These are phyloP conservation scores for Fraxinus nigra DNA, from an alignment of 305 asterid genomes.

Conservation along the genomic window DNA sequence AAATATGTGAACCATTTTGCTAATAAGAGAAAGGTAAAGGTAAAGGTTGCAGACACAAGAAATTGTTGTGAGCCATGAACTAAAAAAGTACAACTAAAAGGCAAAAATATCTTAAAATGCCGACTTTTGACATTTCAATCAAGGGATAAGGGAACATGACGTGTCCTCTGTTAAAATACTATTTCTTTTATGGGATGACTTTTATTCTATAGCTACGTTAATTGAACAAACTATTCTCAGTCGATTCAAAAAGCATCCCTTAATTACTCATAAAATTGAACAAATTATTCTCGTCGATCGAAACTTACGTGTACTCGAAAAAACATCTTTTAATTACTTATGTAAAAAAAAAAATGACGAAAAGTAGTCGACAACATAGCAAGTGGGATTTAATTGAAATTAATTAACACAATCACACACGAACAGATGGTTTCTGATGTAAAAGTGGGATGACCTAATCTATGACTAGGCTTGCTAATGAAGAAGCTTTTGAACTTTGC, in stretches of 20 bases:
- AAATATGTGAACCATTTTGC: constrained; percentile 25
- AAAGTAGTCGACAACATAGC: background rate
- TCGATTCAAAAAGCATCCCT: background rate
- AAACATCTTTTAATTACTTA: background rate
- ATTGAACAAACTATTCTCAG: background rate
- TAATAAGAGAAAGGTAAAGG: constrained; percentile 43
- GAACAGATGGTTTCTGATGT: constrained; percentile 30
- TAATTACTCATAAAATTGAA: background rate
- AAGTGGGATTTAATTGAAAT: background rate
- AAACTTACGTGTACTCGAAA: background rate
- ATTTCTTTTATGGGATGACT: no score
- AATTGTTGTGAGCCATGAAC: background rate
- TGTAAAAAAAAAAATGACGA: background rate
- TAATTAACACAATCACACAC: constrained; percentile 4
- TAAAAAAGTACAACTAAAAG: background rate
- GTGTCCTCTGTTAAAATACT: background rate
- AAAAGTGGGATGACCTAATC: constrained; percentile 56
- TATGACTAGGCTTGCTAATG: constrained; percentile 39
- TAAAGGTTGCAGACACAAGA: background rate
- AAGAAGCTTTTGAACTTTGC: constrained; percentile 34
- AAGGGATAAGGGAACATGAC: background rate
- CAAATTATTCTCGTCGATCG: background rate
- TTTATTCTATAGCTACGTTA: background rate
- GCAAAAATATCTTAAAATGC: background rate
- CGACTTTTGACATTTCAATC: background rate